Evolutionary conservation across 2,329 filamentous ascomycete genomes (phyloP).

Genomic region (Monilinia vaccinii-corymbosi): DNA sequence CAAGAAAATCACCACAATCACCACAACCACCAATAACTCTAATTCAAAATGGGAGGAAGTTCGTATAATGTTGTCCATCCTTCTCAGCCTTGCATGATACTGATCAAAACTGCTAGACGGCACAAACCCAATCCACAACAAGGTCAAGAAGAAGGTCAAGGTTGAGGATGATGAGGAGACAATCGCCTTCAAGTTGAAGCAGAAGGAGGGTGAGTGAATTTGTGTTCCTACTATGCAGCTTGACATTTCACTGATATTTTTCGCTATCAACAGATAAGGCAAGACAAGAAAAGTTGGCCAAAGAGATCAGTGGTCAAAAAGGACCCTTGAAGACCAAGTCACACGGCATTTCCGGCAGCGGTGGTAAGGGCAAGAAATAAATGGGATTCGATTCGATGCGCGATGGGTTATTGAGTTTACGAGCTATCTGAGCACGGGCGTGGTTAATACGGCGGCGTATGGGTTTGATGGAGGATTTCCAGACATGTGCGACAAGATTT

Average conservation of each 20-base stretch:
- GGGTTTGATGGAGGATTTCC: slow-evolving; percentile 7
- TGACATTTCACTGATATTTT: background rate
- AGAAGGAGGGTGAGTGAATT: slow-evolving; percentile 61
- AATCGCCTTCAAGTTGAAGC: slow-evolving; percentile 72
- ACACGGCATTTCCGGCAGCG: slow-evolving; percentile 96
- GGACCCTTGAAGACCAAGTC: slow-evolving; percentile 76
- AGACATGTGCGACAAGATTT: background rate
- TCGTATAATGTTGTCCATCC: background rate
- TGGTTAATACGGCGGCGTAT: slow-evolving; percentile 16
- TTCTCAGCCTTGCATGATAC: slow-evolving; percentile 31
- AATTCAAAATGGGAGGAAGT: slow-evolving; percentile 51
- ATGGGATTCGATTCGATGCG: background rate
- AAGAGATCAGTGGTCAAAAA: slow-evolving; percentile 50
- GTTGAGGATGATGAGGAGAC: slow-evolving; percentile 86
- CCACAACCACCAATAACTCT: background rate
- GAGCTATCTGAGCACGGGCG: slow-evolving; percentile 5
- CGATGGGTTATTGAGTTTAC: slow-evolving; percentile 1
- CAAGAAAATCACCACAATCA: background rate
- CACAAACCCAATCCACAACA: slow-evolving; percentile 42
- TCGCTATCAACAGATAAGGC: slow-evolving; percentile 43
- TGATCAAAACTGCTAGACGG: background rate
- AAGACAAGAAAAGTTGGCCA: slow-evolving; percentile 71
- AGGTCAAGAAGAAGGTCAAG: slow-evolving; percentile 67
- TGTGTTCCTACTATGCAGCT: slow-evolving; percentile 39
- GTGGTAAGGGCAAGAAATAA: slow-evolving; percentile 59